Conservation (phyloP, 2,329 filamentous ascomycete species). For the Penicillium thymicola region DNA sequence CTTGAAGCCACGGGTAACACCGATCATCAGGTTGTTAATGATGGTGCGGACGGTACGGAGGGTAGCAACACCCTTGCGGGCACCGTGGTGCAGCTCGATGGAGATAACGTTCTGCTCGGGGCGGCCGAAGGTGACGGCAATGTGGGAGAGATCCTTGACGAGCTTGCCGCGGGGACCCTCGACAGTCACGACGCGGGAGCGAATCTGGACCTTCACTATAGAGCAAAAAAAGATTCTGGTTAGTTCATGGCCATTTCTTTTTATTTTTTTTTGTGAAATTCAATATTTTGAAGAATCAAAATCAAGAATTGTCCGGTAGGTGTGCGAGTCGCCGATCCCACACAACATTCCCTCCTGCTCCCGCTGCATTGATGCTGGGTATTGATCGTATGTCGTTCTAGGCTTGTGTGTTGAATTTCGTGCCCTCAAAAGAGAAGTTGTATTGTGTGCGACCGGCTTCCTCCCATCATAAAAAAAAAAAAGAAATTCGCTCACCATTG, state of each 20-base stretch:
- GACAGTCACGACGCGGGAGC: conserved; percentile 93
- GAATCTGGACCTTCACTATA: conserved; percentile 95
- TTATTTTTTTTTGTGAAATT: not conserved
- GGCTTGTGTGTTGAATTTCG: conserved; percentile 1
- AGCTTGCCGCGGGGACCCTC: conserved; percentile 98
- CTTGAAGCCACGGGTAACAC: conserved; percentile 98
- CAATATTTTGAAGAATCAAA: conserved; percentile 7
- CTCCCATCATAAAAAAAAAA: conserved; percentile 20
- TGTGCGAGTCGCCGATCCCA: conserved; percentile 8
- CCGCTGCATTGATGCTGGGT: not conserved
- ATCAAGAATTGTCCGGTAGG: conserved; percentile 1
- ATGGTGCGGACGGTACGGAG: conserved; percentile 96
- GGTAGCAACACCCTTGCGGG: conserved; percentile 95
- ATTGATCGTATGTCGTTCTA: not conserved
- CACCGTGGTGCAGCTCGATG: conserved; percentile 98
- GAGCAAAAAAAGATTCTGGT: conserved; percentile 20
- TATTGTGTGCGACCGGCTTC: conserved; percentile 15
- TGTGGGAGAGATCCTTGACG: conserved; percentile 91
- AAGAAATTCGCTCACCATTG: conserved; percentile 67
- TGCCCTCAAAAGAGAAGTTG: conserved; percentile 1
- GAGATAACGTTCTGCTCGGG: conserved; percentile 83
- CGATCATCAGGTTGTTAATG: conserved; percentile 98
- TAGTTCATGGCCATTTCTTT: not conserved
- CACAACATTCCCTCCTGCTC: conserved; percentile 6
- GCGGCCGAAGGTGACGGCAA: conserved; percentile 92